Evolutionary conservation across 345 rosid genomes (phyloP), one percentile per base, ranked within the genome.

Genomic region (Camelina neglecta): DNA sequence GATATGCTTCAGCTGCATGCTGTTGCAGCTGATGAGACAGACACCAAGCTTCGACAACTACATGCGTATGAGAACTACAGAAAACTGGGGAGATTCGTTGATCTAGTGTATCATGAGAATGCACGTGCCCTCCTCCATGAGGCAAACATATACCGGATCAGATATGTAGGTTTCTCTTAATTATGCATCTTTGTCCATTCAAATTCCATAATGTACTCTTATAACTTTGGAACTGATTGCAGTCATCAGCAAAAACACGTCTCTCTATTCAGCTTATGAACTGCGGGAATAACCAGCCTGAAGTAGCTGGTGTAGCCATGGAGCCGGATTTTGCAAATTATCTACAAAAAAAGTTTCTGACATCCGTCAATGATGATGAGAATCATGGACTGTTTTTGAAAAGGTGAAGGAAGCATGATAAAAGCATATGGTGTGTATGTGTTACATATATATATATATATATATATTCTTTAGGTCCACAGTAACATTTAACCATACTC

Each of bases 181-280:
- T 56, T 26, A 4, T 0, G 41, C 36, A 55, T 53, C 55, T 76
- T 24, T 45, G 2, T 45, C 71, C 53, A 12, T 70, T 35, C 65
- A 20, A 62, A 49, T n/a, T 75, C 53, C 36, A 7, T 67, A 13
- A 65, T 67, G 18, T 67, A n/a, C 31, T 60, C 45, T 59, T 58
- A 36, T 18, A 7, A 67, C 60, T 8, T 69, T 59, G 62, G 31
- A 66, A 72, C 69, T 63, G 31, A 24, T 10, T 88, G 89, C 96
- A 90, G 97, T 88, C 90, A 33, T 79, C 88, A 4, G 39, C 75
- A n/a, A 86, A 90, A 35, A 82, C 86, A 10, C 57, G 48, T 72
- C 83, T 95, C 80, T 87, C 97, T 8, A 76, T 95, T 75, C 97
- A 95, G 88, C 92, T 92, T 63, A 92, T 89, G 97, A 96, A 92